Evolutionary conservation across 306 rosid species (phyloP).

Genomic region (Cicer arietinum): DNA sequence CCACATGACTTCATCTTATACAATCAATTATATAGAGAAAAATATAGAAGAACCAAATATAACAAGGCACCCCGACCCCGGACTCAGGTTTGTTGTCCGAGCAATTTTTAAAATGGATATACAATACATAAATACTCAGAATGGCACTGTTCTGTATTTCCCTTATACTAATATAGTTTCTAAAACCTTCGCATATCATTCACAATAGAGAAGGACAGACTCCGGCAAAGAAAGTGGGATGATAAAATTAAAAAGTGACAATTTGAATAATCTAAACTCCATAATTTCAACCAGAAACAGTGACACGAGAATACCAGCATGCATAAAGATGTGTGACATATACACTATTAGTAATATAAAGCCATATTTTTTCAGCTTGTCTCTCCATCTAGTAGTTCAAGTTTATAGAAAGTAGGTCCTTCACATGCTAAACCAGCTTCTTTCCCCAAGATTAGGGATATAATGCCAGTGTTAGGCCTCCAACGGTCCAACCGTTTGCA

Average conservation of each 20-base stretch:
- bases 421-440: not conserved
- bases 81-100: constrained; percentile 8
- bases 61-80: not conserved
- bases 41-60: not conserved
- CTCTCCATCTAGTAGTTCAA: constrained; percentile 20
- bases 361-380: constrained; percentile 24
- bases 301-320: constrained; percentile 6
- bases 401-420: constrained; percentile 21
- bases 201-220: constrained; percentile 11
- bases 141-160: constrained; percentile 4
- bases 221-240: not conserved
- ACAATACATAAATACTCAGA: not conserved
- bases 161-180: not conserved
- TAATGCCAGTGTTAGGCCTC: constrained; percentile 27
- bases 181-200: constrained; percentile 16
- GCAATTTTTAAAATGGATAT: constrained; percentile 2
- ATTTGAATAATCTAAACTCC: not conserved
- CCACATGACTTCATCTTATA: constrained; percentile 5
- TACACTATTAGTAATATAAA: constrained; percentile 14
- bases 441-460: not conserved
- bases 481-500: constrained; percentile 18
- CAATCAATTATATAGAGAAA: constrained; percentile 1
- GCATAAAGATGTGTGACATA: constrained; percentile 21
- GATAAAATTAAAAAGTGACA: not conserved
- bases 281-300: constrained; percentile 10